Evolutionary conservation across 2,329 filamentous ascomycete species (phyloP), one percentile per base, ranked within the genome.

Genomic region (Ophiostoma australiae): DNA sequence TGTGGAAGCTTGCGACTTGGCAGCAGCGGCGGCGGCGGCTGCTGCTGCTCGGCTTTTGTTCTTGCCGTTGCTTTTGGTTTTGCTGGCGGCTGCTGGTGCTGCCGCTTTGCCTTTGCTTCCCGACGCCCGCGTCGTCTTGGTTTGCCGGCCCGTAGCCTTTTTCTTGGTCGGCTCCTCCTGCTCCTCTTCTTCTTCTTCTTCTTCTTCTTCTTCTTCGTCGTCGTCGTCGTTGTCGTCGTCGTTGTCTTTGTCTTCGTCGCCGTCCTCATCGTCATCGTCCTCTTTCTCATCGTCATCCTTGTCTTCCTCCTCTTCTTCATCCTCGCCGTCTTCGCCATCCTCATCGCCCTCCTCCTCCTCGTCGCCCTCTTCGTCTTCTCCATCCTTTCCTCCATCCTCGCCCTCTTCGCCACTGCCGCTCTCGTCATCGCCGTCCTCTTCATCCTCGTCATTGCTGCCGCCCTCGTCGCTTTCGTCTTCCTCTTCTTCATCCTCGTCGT

Each of bases 41-140:
- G 61, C 61, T 2, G 61, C 63, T 23, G 63, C 63, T n/a, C 63
- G 63, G 33, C 63, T 35, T 35, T 39, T 66, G 33, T 11, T 37
- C 20, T 39, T 66, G 10, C 63, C 20, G 4, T 48, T 66, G 20
- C 4, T n/a, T 8, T 39, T 66, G 20, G 2, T n/a, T 13, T 39
- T 66, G 10, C 63, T 35, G 13, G 35, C 20, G 4, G 65, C 37
- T 44, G 66, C 15, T 20, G 37, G 1, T 8, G 66, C 37, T 31
- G 66, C 37, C 1, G 66, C 37, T 17, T 41, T 44, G 37, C 66
- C 39, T 39, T 39, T 66, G 63, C 63, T 66, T 35, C 63, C 63
- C 4, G 63, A 39, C n/a, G 63, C 72, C 70, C 70, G 1, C 71
- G 69, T n/a, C 70, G 73, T 39, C 74, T 71, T 31, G 72, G 72